A percentile compares a stretch with the other conserved stretches of the same genome.
These are phyloP conservation scores for Gymnopus androsaceus DNA, from an alignment of 1,284 basidiomycete genomes.

Conservation along the genomic window DNA sequence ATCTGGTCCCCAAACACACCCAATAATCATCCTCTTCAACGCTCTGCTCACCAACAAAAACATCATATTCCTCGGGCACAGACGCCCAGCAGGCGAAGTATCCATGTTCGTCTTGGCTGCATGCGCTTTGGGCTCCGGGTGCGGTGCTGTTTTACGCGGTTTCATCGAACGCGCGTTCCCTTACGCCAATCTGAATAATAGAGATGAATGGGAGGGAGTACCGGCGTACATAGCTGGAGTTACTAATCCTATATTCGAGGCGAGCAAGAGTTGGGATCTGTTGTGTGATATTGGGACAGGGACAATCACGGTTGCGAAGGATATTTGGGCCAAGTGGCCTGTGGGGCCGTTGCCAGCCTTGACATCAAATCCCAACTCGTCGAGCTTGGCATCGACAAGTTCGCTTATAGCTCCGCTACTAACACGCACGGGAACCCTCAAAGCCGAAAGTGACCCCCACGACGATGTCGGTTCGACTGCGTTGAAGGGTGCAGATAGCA, in stretches of 20 bases:
- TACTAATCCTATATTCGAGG: slow-evolving; percentile 94
- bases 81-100: slow-evolving; percentile 83
- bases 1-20: slow-evolving; percentile 87
- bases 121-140: slow-evolving; percentile 89
- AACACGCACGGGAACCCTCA: slow-evolving; percentile 58
- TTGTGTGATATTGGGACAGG: slow-evolving; percentile 88
- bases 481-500: not conserved
- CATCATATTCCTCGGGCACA: slow-evolving; percentile 91
- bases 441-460: slow-evolving; percentile 58
- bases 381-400: slow-evolving; percentile 36
- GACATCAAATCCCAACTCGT: no score
- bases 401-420: slow-evolving; percentile 42
- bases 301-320: slow-evolving; percentile 83
- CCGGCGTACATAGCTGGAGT: slow-evolving; percentile 94
- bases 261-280: slow-evolving; percentile 87
- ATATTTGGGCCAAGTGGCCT: slow-evolving; percentile 68
- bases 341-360: no score
- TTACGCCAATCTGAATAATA: slow-evolving; percentile 86
- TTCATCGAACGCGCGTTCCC: slow-evolving; percentile 91
- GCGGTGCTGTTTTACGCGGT: slow-evolving; percentile 81
- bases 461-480: slow-evolving; percentile 53
- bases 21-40: slow-evolving; percentile 93
- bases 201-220: slow-evolving; percentile 87
- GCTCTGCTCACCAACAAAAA: slow-evolving; percentile 92
- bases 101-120: slow-evolving; percentile 91